These are phyloP conservation scores for Russula compacta DNA, from an alignment of 768 basidiomycete genomes.

Conservation along the genomic window DNA sequence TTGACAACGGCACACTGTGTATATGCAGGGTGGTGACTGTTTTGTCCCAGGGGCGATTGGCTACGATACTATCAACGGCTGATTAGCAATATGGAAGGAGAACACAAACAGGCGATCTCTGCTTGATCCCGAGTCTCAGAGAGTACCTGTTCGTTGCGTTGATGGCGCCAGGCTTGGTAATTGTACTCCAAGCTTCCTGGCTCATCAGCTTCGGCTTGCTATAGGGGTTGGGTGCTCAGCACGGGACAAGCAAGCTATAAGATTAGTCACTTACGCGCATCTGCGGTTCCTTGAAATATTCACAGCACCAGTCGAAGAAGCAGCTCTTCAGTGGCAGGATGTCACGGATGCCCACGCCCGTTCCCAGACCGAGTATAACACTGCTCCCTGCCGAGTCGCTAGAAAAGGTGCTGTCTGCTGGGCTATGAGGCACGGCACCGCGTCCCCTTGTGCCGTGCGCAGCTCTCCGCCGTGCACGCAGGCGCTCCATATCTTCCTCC, in stretches of 20 bases:
- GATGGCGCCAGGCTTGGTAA: conserved; percentile 90
- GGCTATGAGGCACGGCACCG: conserved; percentile 43
- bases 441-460: conserved; percentile 33
- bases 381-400: conserved; percentile 60
- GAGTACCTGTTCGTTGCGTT: conserved; percentile 76
- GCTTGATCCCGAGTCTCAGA: conserved; percentile 62
- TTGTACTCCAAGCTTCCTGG: conserved; percentile 92
- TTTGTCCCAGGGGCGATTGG: conserved; percentile 60
- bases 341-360: conserved; percentile 73
- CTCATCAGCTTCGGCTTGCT: conserved; percentile 95
- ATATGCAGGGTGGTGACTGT: conserved; percentile 58
- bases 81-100: neutral
- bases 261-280: conserved; percentile 66
- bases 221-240: conserved; percentile 16
- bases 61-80: conserved; percentile 31
- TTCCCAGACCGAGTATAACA: conserved; percentile 68
- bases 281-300: conserved; percentile 97
- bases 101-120: conserved; percentile 57
- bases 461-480: conserved; percentile 56
- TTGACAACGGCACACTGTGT: conserved; percentile 52
- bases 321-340: conserved; percentile 82
- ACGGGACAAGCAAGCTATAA: neutral
- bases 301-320: conserved; percentile 93
- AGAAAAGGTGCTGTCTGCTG: conserved; percentile 70
- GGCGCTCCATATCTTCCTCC: conserved; percentile 90